These are phyloP conservation scores for Aquilaria yunnanensis DNA, from an alignment of 345 rosid species.

Conservation along the genomic window DNA sequence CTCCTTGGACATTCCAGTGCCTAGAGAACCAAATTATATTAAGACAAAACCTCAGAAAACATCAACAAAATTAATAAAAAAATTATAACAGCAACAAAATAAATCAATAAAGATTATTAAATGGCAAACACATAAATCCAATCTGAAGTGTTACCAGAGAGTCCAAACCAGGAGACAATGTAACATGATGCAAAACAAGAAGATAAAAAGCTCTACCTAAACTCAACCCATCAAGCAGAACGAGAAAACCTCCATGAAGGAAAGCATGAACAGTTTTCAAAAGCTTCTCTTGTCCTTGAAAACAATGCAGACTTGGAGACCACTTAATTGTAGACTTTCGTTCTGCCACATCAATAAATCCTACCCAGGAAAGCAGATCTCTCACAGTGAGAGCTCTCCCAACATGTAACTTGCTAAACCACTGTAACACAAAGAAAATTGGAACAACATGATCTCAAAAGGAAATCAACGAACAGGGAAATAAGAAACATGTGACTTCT, in stretches of 20 bases:
- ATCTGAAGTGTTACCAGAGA: not conserved
- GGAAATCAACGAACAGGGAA: not conserved
- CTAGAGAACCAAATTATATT: conserved; percentile 23
- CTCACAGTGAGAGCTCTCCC: conserved; percentile 86
- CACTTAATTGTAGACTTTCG: conserved; percentile 10
- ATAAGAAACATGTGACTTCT: not conserved
- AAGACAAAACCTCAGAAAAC: conserved; percentile 2
- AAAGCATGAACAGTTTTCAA: conserved; percentile 57
- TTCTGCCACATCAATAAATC: conserved; percentile 51
- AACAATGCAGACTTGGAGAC: no score
- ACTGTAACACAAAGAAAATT: conserved; percentile 41
- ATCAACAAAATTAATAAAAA: not conserved
- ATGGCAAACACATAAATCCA: not conserved
- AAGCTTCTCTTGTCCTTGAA: not conserved
- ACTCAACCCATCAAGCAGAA: conserved; percentile 86
- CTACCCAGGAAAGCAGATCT: conserved; percentile 91
- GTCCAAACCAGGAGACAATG: not conserved
- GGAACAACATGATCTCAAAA: not conserved
- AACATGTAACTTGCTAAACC: conserved; percentile 66
- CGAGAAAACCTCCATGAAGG: conserved; percentile 87
- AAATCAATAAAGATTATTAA: not conserved
- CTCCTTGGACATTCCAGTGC: conserved; percentile 63
- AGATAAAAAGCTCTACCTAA: conserved; percentile 43
- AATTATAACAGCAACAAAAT: not conserved
- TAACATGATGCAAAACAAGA: conserved; percentile 2